A percentile compares a stretch with the other conserved stretches of the same genome.
Evolutionary conservation across 1,284 basidiomycete genomes (phyloP).

Genomic region (Phaffia rhodozyma): DNA sequence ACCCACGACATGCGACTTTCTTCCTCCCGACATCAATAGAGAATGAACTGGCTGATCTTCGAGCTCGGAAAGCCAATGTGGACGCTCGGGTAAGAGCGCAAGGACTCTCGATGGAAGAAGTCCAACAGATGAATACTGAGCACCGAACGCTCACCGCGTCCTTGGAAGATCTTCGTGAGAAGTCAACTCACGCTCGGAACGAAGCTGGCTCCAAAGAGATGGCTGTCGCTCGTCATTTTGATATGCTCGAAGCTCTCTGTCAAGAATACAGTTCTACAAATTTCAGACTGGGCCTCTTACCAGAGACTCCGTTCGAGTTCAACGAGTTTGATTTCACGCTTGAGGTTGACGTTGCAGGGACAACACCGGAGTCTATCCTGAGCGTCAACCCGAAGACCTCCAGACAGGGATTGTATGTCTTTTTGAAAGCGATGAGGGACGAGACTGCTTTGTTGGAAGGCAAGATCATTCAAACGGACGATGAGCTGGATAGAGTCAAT

Average conservation of each 20-base stretch:
- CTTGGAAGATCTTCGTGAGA: constrained; percentile 60
- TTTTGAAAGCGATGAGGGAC: constrained; percentile 55
- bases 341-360: constrained; percentile 58
- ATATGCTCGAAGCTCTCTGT: constrained; percentile 62
- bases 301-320: constrained; percentile 51
- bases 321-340: constrained; percentile 57
- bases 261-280: constrained; percentile 60
- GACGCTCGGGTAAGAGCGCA: constrained; percentile 59
- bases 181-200: constrained; percentile 57
- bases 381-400: constrained; percentile 47
- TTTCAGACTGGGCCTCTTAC: constrained; percentile 58
- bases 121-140: constrained; percentile 70
- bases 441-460: constrained; percentile 57
- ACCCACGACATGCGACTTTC: constrained; percentile 17
- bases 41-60: constrained; percentile 37
- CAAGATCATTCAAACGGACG: constrained; percentile 59
- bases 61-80: constrained; percentile 51
- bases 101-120: constrained; percentile 74
- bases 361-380: constrained; percentile 50
- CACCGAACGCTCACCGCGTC: constrained; percentile 57
- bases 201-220: constrained; percentile 62
- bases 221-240: constrained; percentile 57
- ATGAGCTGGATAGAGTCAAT: constrained; percentile 56
- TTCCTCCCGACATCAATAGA: constrained; percentile 51
- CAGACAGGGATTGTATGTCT: constrained; percentile 54